These are phyloP conservation scores for Solanum hybrid DNA, from an alignment of 305 asterid genomes.

Conservation along the genomic window DNA sequence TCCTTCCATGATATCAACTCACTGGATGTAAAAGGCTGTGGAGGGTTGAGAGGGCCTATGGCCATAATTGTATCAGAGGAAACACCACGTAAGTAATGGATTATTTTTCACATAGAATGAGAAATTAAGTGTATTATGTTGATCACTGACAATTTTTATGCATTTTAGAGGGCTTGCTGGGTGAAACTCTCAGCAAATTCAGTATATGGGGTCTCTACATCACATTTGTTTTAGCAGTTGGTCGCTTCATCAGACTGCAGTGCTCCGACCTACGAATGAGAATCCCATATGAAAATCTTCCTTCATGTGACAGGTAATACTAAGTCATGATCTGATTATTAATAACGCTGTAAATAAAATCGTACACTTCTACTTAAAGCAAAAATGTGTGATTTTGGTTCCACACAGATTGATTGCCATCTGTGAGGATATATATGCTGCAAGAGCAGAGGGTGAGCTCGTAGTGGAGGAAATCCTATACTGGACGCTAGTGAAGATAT, in stretches of 20 bases:
- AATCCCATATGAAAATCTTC: constrained; percentile 93
- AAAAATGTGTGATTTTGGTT: neutral
- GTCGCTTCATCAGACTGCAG: constrained; percentile 87
- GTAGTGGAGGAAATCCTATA: constrained; percentile 92
- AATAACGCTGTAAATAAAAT: neutral
- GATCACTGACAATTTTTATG: neutral
- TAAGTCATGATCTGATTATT: neutral
- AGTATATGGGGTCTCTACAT: constrained; percentile 98
- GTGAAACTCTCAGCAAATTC: constrained; percentile 97
- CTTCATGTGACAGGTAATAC: constrained; percentile 85
- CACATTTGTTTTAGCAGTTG: constrained; percentile 93
- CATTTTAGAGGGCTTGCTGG: constrained; percentile 83
- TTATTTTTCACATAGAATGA: neutral
- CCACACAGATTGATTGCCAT: constrained; percentile 75
- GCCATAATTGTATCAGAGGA: constrained; percentile 94
- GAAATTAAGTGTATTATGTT: constrained; percentile 5
- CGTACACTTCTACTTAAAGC: neutral
- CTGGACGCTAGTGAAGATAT: constrained; percentile 91
- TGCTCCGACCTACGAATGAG: constrained; percentile 95
- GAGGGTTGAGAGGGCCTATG: constrained; percentile 77
- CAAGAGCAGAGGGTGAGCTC: constrained; percentile 95
- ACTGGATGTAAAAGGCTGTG: constrained; percentile 40
- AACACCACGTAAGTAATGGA: constrained; percentile 78
- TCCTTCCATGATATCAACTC: constrained; percentile 68
- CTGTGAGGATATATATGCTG: constrained; percentile 91